Base-by-base conservation (phyloP, 345 rosid genomes). In the Microthlaspi erraticum region DNA sequence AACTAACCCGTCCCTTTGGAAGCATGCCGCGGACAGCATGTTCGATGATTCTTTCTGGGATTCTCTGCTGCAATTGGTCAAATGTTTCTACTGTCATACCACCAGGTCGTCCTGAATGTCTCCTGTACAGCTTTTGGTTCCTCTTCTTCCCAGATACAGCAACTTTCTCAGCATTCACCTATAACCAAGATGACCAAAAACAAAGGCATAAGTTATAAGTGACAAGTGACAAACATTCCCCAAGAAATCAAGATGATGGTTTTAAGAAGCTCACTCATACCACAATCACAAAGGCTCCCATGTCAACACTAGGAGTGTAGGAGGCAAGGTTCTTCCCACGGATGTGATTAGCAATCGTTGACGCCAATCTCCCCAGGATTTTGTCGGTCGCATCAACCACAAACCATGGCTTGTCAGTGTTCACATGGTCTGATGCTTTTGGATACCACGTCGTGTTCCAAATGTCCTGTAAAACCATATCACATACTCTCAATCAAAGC, bases 11-110 rank as follows among this genome's bases (percentile, higher is more conserved):
- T 72, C 97, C 97, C 79, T 94, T 91, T 19, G 99, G 99, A 75
- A 94, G 97, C 99, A 94, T 94, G 13, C 99, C 97, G 46, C 96
- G 89, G 48, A 94, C 99, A 56, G 99, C 99, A 54, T 94, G 99
- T 80, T 91, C 99, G 51, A 91, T 73, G 78, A 94, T 94, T 83
- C 99, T 84, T 74, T 94, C 96, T 0, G 99, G 99, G 67, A 94
- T 91, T 81, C 99, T 85, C 81, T 84, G 86, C 81, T 89, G 99
- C 61, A 94, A 78, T 37, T 89, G 96, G 69, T 85, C 83, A 49
- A 94, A 91, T 10, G 97, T 94, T 77, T 94, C 99, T 43, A 88
- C 90, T 60, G 70, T 94, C 99, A 94, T 89, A 66, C 99, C 99
- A 66, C 99, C 99, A 0, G 99, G 99, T 78, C 99, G 82, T 74